These are phyloP conservation scores for Boletus subcaerulescens DNA, from an alignment of 768 basidiomycete species.

Conservation along the genomic window DNA sequence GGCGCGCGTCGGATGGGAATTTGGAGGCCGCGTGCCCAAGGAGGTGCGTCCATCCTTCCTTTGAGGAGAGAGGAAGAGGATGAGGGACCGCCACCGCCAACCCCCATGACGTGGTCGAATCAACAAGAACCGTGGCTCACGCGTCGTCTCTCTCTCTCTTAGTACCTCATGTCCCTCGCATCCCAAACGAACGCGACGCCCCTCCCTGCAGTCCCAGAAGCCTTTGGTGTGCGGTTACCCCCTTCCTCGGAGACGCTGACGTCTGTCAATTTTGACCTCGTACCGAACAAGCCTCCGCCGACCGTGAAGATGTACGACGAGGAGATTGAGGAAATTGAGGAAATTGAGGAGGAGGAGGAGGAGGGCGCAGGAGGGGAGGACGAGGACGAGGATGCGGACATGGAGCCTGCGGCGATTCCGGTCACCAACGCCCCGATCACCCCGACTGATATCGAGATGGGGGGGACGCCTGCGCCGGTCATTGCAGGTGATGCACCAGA, in stretches of 20 bases:
- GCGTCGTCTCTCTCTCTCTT: background rate
- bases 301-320: slow-evolving; percentile 74
- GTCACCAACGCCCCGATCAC: slow-evolving; percentile 35
- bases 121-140: too few relatives aligned
- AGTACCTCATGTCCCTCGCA: slow-evolving; percentile 80
- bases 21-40: slow-evolving; percentile 84
- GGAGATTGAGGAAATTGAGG: slow-evolving; percentile 76
- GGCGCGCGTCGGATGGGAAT: slow-evolving; percentile 90
- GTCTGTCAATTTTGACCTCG: slow-evolving; percentile 79
- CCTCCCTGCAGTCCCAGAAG: slow-evolving; percentile 81
- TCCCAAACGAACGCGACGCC: slow-evolving; percentile 79
- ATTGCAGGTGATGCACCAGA: slow-evolving; percentile 42
- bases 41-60: slow-evolving; percentile 52
- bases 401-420: slow-evolving; percentile 63
- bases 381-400: slow-evolving; percentile 54
- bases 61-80: too few relatives aligned
- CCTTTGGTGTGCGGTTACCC: slow-evolving; percentile 84
- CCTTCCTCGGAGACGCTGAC: slow-evolving; percentile 66
- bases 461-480: slow-evolving; percentile 32
- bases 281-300: slow-evolving; percentile 82
- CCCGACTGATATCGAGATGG: slow-evolving; percentile 64
- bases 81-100: too few relatives aligned
- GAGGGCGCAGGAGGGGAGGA: slow-evolving; percentile 46
- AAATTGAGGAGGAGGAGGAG: slow-evolving; percentile 28
- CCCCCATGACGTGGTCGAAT: too few relatives aligned